phyloP scores from a whole-genome alignment of 2,329 filamentous ascomycete species.

The Boeremia lycopersici region DNA sequence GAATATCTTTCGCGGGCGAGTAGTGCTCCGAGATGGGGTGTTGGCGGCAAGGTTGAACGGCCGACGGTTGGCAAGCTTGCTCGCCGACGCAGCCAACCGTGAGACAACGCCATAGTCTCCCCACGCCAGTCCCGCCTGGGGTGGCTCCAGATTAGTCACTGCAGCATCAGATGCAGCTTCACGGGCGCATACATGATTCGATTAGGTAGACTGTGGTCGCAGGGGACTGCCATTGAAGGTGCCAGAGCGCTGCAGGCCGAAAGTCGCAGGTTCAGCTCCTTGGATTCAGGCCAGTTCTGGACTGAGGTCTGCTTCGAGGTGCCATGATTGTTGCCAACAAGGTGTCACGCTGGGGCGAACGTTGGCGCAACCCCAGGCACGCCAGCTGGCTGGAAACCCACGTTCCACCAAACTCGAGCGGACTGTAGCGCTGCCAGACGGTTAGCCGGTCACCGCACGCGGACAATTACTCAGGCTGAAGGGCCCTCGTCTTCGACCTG shows the following conservation, averaged over 20 bases:
- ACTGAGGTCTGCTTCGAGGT: not conserved
- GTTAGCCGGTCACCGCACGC: slow-evolving; percentile 10
- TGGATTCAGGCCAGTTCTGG: slow-evolving; percentile 1
- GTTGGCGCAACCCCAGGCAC: slow-evolving; percentile 18
- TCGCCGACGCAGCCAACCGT: slow-evolving; percentile 24
- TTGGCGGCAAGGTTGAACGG: slow-evolving; percentile 27
- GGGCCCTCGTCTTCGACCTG: slow-evolving; percentile 1
- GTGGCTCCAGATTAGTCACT: slow-evolving; percentile 7
- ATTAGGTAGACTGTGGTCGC: not conserved
- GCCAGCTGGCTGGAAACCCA: slow-evolving; percentile 22
- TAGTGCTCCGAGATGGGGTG: slow-evolving; percentile 30
- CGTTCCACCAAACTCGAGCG: slow-evolving; percentile 16
- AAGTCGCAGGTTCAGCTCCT: slow-evolving; percentile 2
- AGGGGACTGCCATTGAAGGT: not conserved
- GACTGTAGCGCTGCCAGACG: slow-evolving; percentile 4
- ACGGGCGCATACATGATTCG: slow-evolving; percentile 1
- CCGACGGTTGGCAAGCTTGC: slow-evolving; percentile 25
- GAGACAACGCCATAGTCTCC: slow-evolving; percentile 15
- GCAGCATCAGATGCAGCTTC: slow-evolving; percentile 8
- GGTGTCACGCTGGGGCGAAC: slow-evolving; percentile 14
- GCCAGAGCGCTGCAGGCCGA: slow-evolving; percentile 4
- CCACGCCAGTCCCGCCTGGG: slow-evolving; percentile 19
- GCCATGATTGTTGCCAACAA: slow-evolving; percentile 1
- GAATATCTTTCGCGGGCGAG: slow-evolving; percentile 11
- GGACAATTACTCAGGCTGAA: slow-evolving; percentile 1